phyloP scores from a whole-genome alignment of 2,329 filamentous ascomycete genomes.

The Fusarium humuli region DNA sequence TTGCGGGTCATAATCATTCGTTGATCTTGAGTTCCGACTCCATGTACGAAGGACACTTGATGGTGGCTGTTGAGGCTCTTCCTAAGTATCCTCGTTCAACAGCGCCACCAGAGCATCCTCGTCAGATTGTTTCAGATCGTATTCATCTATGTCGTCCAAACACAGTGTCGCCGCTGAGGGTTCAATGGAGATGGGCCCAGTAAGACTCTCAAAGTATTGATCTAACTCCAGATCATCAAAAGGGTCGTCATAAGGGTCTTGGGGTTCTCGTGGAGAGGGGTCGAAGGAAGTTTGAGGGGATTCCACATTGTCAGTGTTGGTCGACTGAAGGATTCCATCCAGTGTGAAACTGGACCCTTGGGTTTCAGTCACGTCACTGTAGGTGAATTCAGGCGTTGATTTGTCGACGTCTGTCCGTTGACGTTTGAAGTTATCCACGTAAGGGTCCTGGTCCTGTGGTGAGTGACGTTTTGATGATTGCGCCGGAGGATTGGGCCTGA shows the following conservation, averaged over 20 bases:
- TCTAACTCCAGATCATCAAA: constrained; percentile 38
- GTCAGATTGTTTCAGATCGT: constrained; percentile 24
- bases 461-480: constrained; percentile 36
- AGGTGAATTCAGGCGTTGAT: constrained; percentile 4
- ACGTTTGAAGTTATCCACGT: constrained; percentile 27
- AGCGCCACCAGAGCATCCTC: constrained; percentile 32
- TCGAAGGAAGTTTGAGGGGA: constrained; percentile 7
- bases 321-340: constrained; percentile 15
- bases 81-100: constrained; percentile 9
- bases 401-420: constrained; percentile 22
- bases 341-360: constrained; percentile 17
- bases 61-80: constrained; percentile 35
- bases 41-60: constrained; percentile 51
- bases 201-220: constrained; percentile 23
- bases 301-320: constrained; percentile 3
- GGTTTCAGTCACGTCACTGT: constrained; percentile 14
- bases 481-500: constrained; percentile 16
- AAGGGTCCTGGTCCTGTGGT: constrained; percentile 5
- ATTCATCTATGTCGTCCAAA: constrained; percentile 2
- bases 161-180: background rate
- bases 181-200: background rate
- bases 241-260: constrained; percentile 19
- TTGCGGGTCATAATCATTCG: constrained; percentile 52
- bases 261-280: background rate
- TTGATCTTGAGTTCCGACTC: constrained; percentile 51